Percentiles rank a stretch among this genome's conserved stretches.
These are phyloP conservation scores for Daldinia loculata DNA, from an alignment of 495 filamentous ascomycete genomes.

Conservation along the genomic window DNA sequence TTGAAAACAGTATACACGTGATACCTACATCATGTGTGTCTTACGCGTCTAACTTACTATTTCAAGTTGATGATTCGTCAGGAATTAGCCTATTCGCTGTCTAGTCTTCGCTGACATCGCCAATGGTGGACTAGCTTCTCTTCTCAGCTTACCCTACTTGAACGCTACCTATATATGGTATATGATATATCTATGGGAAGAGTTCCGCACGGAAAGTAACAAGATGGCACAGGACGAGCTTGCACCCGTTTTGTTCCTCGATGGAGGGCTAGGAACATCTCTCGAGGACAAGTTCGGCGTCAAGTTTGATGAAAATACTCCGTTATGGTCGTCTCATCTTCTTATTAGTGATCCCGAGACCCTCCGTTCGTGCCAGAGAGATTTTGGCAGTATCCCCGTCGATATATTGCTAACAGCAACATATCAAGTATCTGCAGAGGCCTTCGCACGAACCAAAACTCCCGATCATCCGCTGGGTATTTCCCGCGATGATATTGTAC, in stretches of 20 bases:
- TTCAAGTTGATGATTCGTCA: not conserved
- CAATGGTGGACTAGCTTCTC: not conserved
- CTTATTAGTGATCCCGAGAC: conserved; percentile 60
- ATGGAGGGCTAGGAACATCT: conserved; percentile 73
- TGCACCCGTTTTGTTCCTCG: conserved; percentile 60
- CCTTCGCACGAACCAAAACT: conserved; percentile 56
- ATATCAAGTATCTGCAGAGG: conserved; percentile 67
- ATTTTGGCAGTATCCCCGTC: conserved; percentile 62
- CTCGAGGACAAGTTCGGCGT: conserved; percentile 64
- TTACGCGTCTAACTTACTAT: not conserved
- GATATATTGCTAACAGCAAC: conserved; percentile 71
- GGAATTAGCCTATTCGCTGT: not conserved
- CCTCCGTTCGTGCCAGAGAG: conserved; percentile 60
- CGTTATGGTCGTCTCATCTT: conserved; percentile 73
- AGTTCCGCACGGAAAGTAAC: not conserved
- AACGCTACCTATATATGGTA: not conserved
- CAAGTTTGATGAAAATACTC: conserved; percentile 59
- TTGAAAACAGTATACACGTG: not conserved
- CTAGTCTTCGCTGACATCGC: not conserved
- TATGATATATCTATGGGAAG: not conserved
- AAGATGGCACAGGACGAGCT: conserved; percentile 6
- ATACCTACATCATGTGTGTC: not conserved
- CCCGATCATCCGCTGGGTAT: conserved; percentile 38
- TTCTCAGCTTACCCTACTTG: conserved; percentile 2
- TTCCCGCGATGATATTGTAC: conserved; percentile 28